phyloP scores from a whole-genome alignment of 257 asterid species.

The Avicennia marina region DNA sequence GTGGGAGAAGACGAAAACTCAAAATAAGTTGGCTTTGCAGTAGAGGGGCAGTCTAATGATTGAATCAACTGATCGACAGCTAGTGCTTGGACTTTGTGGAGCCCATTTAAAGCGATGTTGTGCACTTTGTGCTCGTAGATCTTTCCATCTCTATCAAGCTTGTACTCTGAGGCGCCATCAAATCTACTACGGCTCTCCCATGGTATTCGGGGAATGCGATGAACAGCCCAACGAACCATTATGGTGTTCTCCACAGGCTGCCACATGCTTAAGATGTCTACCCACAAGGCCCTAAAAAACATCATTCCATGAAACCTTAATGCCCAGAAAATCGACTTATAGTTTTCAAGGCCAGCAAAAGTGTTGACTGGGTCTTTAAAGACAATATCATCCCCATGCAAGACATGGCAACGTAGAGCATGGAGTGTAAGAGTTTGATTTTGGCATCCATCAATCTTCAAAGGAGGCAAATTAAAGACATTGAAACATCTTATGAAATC shows the following conservation, averaged over 20 bases:
- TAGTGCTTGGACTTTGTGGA: conserved; percentile 64
- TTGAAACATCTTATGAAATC: too few relatives aligned
- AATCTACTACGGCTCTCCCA: conserved; percentile 95
- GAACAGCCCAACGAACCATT: conserved; percentile 94
- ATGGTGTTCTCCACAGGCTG: conserved; percentile 87
- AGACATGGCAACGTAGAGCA: background rate
- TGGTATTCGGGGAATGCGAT: conserved; percentile 83
- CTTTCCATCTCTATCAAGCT: conserved; percentile 93
- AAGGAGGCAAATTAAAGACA: background rate
- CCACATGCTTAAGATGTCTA: conserved; percentile 90
- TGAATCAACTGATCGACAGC: conserved; percentile 65
- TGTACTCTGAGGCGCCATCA: conserved; percentile 96
- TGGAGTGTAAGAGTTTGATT: conserved; percentile 11
- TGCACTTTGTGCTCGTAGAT: conserved; percentile 93
- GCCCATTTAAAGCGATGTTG: conserved; percentile 75
- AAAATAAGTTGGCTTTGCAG: conserved; percentile 77
- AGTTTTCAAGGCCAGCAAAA: conserved; percentile 56
- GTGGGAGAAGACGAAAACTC: conserved; percentile 37
- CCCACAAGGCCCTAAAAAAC: conserved; percentile 74
- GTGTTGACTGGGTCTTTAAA: conserved; percentile 69
- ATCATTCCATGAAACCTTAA: conserved; percentile 68
- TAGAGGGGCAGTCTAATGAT: conserved; percentile 69
- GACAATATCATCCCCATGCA: conserved; percentile 59
- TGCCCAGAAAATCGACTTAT: conserved; percentile 66
- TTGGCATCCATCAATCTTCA: background rate